phyloP scores from a whole-genome alignment of 2,329 filamentous ascomycete genomes.

The Colletotrichum lini region DNA sequence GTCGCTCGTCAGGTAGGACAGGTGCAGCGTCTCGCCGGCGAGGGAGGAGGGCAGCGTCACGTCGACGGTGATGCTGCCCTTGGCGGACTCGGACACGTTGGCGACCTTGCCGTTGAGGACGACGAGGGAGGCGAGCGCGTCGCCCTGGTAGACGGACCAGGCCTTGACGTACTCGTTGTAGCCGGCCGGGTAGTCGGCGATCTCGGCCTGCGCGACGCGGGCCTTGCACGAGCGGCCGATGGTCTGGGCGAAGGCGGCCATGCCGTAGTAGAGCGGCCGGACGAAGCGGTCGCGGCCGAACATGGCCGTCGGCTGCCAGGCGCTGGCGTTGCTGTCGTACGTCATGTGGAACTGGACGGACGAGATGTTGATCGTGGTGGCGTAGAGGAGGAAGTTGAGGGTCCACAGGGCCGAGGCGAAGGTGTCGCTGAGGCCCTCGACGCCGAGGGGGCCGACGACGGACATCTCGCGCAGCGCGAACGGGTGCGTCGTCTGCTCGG shows the following conservation, averaged over 20 bases:
- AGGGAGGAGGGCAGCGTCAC: constrained; percentile 30
- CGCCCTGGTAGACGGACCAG: constrained; percentile 33
- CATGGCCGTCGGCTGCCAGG: constrained; percentile 38
- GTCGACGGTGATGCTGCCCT: constrained; percentile 27
- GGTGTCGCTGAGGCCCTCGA: constrained; percentile 35
- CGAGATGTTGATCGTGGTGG: constrained; percentile 36
- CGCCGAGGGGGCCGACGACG: constrained; percentile 33
- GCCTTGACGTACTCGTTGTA: constrained; percentile 35
- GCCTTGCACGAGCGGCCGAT: constrained; percentile 38
- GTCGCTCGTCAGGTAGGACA: constrained; percentile 34
- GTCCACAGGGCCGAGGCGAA: constrained; percentile 37
- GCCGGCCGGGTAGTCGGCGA: constrained; percentile 22
- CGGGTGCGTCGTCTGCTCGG: constrained; percentile 21
- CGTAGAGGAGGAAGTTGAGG: constrained; percentile 37
- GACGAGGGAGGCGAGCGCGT: constrained; percentile 32
- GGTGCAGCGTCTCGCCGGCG: constrained; percentile 30
- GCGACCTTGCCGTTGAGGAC: constrained; percentile 38
- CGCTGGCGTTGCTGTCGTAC: constrained; percentile 36
- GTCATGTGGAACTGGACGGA: constrained; percentile 40
- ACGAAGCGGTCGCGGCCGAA: constrained; percentile 40
- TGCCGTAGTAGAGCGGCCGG: constrained; percentile 37
- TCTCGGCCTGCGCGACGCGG: constrained; percentile 27
- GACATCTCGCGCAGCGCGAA: constrained; percentile 39
- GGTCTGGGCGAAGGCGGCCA: constrained; percentile 36
- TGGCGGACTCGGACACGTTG: constrained; percentile 32